A percentile compares a stretch with the other conserved stretches of the same genome.
Conservation (phyloP, 2,329 filamentous ascomycete species). For the Fusarium hainanense region DNA sequence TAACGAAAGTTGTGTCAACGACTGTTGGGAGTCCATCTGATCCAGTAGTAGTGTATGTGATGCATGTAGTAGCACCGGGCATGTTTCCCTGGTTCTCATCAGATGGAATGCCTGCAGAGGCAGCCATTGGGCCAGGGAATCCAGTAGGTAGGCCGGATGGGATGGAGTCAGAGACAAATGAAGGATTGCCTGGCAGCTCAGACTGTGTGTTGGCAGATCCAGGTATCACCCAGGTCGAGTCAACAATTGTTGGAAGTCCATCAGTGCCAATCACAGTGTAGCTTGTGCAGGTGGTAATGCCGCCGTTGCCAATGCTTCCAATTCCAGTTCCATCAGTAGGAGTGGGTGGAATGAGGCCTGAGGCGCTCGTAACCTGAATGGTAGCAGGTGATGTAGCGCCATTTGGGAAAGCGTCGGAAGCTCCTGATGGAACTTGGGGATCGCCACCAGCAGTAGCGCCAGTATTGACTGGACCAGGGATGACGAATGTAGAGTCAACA, state of each 20-base stretch:
- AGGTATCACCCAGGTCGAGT: slow-evolving; percentile 49
- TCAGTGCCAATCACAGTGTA: slow-evolving; percentile 41
- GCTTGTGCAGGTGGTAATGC: slow-evolving; percentile 41
- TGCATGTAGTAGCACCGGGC: slow-evolving; percentile 45
- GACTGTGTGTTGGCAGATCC: slow-evolving; percentile 37
- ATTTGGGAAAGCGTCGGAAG: slow-evolving; percentile 33
- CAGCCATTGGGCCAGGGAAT: slow-evolving; percentile 37
- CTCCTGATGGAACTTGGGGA: slow-evolving; percentile 18
- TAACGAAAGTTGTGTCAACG: slow-evolving; percentile 48
- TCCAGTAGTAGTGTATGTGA: slow-evolving; percentile 47
- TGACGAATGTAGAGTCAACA: slow-evolving; percentile 49
- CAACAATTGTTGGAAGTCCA: slow-evolving; percentile 47
- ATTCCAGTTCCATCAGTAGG: slow-evolving; percentile 14
- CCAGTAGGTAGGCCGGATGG: slow-evolving; percentile 43
- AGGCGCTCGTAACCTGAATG: slow-evolving; percentile 14
- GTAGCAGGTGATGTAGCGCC: slow-evolving; percentile 21
- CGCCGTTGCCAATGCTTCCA: slow-evolving; percentile 11
- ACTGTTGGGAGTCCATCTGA: slow-evolving; percentile 46
- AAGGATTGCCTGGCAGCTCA: slow-evolving; percentile 30
- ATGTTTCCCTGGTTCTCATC: neutral
- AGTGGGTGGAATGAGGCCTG: slow-evolving; percentile 9
- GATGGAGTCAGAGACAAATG: slow-evolving; percentile 34
- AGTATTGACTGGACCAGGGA: slow-evolving; percentile 42
- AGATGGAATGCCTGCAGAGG: slow-evolving; percentile 15
- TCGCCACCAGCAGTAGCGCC: slow-evolving; percentile 24